Evolutionary conservation across 345 rosid genomes (phyloP).

Genomic region (Moringa oleifera): DNA sequence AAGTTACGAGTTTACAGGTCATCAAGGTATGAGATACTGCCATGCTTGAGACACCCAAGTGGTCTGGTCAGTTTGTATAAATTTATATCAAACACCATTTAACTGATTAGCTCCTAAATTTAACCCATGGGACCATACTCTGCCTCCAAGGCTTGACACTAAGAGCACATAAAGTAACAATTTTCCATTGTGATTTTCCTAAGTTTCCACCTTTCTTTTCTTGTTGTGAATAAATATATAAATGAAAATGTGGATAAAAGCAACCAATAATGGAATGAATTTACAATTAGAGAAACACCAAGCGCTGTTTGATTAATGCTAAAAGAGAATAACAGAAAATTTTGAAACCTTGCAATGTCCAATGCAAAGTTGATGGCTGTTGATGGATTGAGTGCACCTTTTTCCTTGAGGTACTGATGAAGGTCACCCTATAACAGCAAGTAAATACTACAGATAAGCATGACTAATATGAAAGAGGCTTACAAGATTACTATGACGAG

Average conservation of each 20-base stretch:
- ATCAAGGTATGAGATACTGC: no score
- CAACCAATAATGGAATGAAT: no score
- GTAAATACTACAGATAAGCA: slow-evolving; percentile 10
- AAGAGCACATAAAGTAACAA: not conserved
- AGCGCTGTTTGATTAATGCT: not conserved
- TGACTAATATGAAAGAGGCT: slow-evolving; percentile 8
- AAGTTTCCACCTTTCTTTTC: not conserved
- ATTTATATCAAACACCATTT: not conserved
- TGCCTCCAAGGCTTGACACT: no score
- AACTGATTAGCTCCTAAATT: no score
- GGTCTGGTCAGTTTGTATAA: no score
- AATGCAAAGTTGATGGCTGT: slow-evolving; percentile 86
- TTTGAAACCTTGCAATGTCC: slow-evolving; percentile 85
- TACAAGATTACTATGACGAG: slow-evolving; percentile 5
- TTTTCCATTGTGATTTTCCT: not conserved
- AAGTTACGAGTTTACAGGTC: no score
- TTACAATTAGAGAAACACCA: no score
- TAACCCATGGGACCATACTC: no score
- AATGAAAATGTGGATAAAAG: no score
- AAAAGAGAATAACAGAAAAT: not conserved
- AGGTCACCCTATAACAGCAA: slow-evolving; percentile 78
- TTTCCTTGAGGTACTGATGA: slow-evolving; percentile 92
- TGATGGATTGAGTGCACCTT: slow-evolving; percentile 82
- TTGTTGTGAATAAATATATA: not conserved
- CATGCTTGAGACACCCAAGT: no score